phyloP scores from a whole-genome alignment of 2,329 filamentous ascomycete genomes.

The Polytolypa hystricis region DNA sequence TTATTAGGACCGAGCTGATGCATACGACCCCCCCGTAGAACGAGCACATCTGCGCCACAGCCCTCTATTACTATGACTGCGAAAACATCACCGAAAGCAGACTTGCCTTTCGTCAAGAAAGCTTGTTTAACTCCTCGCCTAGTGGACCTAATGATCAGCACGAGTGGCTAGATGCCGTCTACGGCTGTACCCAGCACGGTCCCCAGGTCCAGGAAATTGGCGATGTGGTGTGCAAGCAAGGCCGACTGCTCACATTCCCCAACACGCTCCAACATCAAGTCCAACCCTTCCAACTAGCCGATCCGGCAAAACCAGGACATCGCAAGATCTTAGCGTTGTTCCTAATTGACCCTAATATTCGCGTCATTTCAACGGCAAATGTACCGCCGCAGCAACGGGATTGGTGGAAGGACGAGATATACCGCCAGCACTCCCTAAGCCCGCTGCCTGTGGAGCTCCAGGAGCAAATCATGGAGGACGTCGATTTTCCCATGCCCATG shows the following conservation, averaged over 20 bases:
- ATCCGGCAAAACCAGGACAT: constrained; percentile 9
- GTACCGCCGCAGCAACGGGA: constrained; percentile 8
- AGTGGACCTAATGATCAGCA: constrained; percentile 16
- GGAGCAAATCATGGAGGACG: constrained; percentile 2
- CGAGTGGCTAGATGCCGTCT: constrained; percentile 7
- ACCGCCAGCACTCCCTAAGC: neutral
- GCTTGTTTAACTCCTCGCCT: constrained; percentile 19
- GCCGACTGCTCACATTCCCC: constrained; percentile 12
- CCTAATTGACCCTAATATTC: constrained; percentile 9
- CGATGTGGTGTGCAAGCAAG: constrained; percentile 9
- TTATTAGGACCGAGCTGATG: neutral
- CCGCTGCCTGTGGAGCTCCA: constrained; percentile 7
- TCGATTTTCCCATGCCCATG: constrained; percentile 5
- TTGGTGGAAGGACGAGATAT: constrained; percentile 8
- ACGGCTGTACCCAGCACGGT: constrained; percentile 5
- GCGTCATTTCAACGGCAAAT: constrained; percentile 11
- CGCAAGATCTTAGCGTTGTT: constrained; percentile 11
- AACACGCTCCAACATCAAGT: constrained; percentile 11
- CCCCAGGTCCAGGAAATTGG: constrained; percentile 9
- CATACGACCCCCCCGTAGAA: constrained; percentile 30
- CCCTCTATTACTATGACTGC: constrained; percentile 50
- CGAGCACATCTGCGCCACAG: constrained; percentile 53
- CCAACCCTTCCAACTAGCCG: constrained; percentile 5
- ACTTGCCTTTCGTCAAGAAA: constrained; percentile 41
- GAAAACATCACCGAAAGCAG: constrained; percentile 47